Percentiles rank a stretch among this genome's conserved stretches.
phyloP scores from a whole-genome alignment of 768 basidiomycete genomes.

The Mycena alexandri region DNA sequence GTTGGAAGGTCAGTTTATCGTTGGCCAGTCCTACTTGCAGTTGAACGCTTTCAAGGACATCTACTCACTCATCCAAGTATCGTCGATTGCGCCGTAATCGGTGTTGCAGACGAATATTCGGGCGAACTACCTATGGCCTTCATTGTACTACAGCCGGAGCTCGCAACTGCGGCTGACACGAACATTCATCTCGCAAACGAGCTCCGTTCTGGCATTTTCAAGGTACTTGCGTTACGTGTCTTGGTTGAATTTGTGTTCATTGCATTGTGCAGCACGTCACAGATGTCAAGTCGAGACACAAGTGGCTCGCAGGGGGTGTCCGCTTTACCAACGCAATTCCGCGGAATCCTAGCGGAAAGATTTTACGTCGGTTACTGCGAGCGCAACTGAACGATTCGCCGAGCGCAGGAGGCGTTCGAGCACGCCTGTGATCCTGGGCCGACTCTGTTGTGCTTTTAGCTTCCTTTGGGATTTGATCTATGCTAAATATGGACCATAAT shows the following conservation, averaged over 20 bases:
- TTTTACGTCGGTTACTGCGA: constrained; percentile 23
- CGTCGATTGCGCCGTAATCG: constrained; percentile 45
- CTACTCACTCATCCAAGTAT: constrained; percentile 45
- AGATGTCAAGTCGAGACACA: constrained; percentile 56
- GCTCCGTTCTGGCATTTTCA: constrained; percentile 24
- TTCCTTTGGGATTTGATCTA: too few species aligned
- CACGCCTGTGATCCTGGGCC: too few species aligned
- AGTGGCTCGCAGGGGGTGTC: constrained; percentile 58
- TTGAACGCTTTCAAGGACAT: constrained; percentile 25
- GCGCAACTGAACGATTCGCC: background rate
- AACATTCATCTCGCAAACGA: background rate
- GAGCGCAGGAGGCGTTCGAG: background rate
- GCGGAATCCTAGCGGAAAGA: constrained; percentile 52
- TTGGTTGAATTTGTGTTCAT: constrained; percentile 6
- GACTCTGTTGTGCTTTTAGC: too few species aligned
- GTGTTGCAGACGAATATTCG: constrained; percentile 42
- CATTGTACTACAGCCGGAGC: constrained; percentile 46
- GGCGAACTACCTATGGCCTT: constrained; percentile 51
- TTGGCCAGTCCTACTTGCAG: background rate
- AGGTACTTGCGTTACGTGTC: constrained; percentile 21
- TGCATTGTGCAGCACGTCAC: constrained; percentile 49
- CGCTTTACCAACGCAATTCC: constrained; percentile 58
- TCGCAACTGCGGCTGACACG: constrained; percentile 34
- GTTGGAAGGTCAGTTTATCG: constrained; percentile 38
- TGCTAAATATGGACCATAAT: too few species aligned